A percentile compares a stretch with the other conserved stretches of the same genome.
These are phyloP conservation scores for Malus asiatica DNA, from an alignment of 306 rosid genomes.

Conservation along the genomic window DNA sequence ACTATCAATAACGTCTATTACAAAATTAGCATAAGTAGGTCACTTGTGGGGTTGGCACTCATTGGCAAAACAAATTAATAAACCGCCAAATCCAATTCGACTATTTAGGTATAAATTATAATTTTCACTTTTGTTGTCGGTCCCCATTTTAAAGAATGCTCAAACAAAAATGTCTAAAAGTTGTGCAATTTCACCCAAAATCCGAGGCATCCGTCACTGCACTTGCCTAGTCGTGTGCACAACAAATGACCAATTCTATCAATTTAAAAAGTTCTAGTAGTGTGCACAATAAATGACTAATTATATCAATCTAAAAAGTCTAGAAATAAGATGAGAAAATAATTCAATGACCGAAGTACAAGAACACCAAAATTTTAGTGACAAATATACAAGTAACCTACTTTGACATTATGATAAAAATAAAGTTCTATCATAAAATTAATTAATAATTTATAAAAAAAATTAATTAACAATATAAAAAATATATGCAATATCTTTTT, in stretches of 20 bases:
- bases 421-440: no score
- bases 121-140: background rate
- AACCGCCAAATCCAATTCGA: background rate
- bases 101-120: background rate
- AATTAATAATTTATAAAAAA: no score
- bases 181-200: background rate
- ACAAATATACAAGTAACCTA: no score
- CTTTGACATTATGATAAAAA: no score
- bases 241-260: no score
- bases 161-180: background rate
- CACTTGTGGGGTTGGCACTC: background rate
- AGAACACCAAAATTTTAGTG: background rate
- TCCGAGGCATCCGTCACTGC: background rate
- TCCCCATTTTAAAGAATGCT: no score
- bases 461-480: no score
- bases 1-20: background rate
- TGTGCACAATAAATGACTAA: no score
- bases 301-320: background rate
- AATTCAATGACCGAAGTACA: background rate
- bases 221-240: background rate
- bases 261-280: background rate
- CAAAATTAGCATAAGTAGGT: background rate
- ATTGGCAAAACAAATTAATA: no score
- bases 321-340: no score
- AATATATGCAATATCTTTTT: no score